Percentiles rank a stretch among this genome's conserved stretches.
Conservation (phyloP, 2,329 filamentous ascomycete genomes). For the Dissoconium aciculare region DNA sequence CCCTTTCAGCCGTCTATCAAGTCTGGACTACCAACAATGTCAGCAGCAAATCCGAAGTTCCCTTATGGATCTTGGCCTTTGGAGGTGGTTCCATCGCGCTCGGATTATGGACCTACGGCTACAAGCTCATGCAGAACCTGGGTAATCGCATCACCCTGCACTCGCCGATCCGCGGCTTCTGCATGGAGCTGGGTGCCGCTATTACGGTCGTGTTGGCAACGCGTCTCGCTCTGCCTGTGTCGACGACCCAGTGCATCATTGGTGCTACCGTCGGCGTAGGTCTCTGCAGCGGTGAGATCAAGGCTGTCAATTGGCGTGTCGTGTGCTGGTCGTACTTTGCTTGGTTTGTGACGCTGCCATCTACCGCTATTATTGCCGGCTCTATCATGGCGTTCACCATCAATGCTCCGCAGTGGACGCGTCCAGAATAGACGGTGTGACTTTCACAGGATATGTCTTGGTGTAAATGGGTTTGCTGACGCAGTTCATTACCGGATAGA, state of each 20-base stretch:
- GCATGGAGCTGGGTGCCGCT: constrained; percentile 45
- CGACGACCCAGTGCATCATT: constrained; percentile 48
- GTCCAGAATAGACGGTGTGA: no score
- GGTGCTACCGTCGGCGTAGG: constrained; percentile 48
- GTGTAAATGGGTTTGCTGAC: no score
- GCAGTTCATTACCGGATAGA: no score
- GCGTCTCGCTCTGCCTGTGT: constrained; percentile 45
- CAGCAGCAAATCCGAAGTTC: constrained; percentile 35
- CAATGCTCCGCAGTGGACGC: constrained; percentile 8
- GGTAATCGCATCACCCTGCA: constrained; percentile 47
- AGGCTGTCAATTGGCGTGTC: constrained; percentile 48
- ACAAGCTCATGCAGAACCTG: constrained; percentile 47
- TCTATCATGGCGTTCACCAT: constrained; percentile 41
- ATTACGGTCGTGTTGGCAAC: constrained; percentile 49
- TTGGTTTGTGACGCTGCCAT: constrained; percentile 46
- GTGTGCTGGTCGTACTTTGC: constrained; percentile 44
- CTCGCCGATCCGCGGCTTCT: constrained; percentile 43
- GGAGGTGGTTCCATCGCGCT: constrained; percentile 38
- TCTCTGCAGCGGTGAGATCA: constrained; percentile 42
- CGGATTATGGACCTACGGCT: constrained; percentile 46
- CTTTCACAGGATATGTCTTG: no score
- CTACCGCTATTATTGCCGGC: constrained; percentile 41
- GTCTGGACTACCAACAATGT: constrained; percentile 39
- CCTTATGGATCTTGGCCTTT: constrained; percentile 45
- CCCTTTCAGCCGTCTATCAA: constrained; percentile 45